Base-by-base conservation (phyloP, 2,329 filamentous ascomycete genomes). In the Penicillium decumbens region DNA sequence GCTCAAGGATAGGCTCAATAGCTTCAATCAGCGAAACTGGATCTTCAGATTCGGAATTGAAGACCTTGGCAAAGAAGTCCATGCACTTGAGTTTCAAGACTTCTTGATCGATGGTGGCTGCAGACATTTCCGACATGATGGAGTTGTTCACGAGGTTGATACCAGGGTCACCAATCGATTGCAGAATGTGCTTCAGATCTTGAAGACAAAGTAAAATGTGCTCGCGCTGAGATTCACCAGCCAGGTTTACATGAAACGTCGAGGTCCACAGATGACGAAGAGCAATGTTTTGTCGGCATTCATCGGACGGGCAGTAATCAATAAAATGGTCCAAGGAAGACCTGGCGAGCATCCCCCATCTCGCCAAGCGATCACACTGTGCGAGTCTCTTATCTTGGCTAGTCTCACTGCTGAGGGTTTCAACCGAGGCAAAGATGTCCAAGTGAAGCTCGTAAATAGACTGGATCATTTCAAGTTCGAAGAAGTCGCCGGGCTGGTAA, bases 51-150 rank as follows among this genome's bases (percentile, higher is more conserved):
- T 93, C 87, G 32, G 90, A 84, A 51, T 88, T 87, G 65, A 97
- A 97, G 0, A 98, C 81, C 32, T 85, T 88, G 43, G 90, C 78
- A 69, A 98, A 97, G 68, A 97, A 97, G 64, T 96, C 92, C 81
- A 95, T 93, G 0, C 92, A 97, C 12, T 89, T 95, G 29, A 97
- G 78, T 61, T 91, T 90, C 10, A 89, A 92, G 24, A 96, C 86
- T 65, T 98, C 92, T 47, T 89, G 84, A 55, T 97, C 91, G 6
- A 93, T 85, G 0, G 89, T 88, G n/a, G 80, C 79, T 2, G 83
- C 73, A 0, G 92, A 96, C 43, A 98, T 80, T 54, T 93, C 88
- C 0, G 89, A 83, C 84, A 98, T 95, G 18, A 91, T 80, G 1
- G 83, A 80, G 63, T 95, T 97, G 67, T 98, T 97, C 3, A 85